phyloP scores from a whole-genome alignment of 2,329 filamentous ascomycete genomes.

The Aureobasidium leucospermi region DNA sequence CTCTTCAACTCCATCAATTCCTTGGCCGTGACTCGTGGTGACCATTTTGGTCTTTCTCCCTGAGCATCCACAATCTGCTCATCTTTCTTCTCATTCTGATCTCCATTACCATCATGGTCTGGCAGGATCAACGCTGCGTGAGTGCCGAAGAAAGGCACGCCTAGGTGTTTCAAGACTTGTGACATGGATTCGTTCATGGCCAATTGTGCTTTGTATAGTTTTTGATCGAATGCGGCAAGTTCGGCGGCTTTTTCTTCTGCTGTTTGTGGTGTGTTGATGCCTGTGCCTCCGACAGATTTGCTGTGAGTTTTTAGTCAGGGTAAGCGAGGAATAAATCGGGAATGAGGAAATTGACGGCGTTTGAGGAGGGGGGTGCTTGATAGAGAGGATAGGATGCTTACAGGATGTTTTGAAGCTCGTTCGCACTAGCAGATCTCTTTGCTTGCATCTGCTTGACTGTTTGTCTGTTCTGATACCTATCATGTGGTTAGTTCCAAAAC shows the following conservation, averaged over 20 bases:
- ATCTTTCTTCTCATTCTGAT: constrained; percentile 2
- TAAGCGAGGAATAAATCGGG: too few species aligned
- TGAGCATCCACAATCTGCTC: constrained; percentile 12
- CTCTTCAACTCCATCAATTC: constrained; percentile 28
- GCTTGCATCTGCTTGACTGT: constrained; percentile 27
- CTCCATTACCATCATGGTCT: constrained; percentile 18
- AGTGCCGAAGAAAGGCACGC: constrained; percentile 55
- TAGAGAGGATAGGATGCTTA: constrained; percentile 16
- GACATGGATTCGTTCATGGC: constrained; percentile 55
- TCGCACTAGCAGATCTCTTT: constrained; percentile 22
- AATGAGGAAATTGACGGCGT: neutral
- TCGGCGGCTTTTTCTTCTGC: constrained; percentile 46
- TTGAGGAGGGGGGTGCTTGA: neutral
- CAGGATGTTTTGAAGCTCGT: constrained; percentile 27
- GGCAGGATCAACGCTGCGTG: constrained; percentile 36
- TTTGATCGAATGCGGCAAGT: constrained; percentile 51
- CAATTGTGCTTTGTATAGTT: constrained; percentile 53
- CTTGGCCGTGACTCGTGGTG: constrained; percentile 24
- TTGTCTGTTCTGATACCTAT: constrained; percentile 25
- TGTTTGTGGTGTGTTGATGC: constrained; percentile 20
- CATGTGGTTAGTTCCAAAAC: too few species aligned
- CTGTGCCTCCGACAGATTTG: neutral
- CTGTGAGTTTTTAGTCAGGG: neutral
- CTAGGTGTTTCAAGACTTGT: constrained; percentile 48
- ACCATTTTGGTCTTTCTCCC: constrained; percentile 20